Evolutionary conservation across 805 yeast species (phyloP).

Genomic region (Candida andamanensis): DNA sequence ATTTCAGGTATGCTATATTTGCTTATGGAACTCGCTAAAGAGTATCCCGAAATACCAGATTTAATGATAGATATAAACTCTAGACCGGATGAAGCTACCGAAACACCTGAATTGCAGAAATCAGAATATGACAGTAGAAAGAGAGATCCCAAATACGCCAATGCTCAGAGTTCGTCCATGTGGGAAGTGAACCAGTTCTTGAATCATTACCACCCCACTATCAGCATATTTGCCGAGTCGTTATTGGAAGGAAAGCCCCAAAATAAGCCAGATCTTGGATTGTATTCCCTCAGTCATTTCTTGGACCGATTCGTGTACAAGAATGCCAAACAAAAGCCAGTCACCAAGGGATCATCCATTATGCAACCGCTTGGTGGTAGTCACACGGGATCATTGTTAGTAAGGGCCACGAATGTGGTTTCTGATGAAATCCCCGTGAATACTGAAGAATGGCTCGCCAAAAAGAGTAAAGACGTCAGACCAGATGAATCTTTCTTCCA

Average conservation of each 20-base stretch:
- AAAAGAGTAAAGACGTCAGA: constrained; percentile 57
- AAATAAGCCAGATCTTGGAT: constrained; percentile 83
- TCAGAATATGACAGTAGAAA: constrained; percentile 72
- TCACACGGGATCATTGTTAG: constrained; percentile 64
- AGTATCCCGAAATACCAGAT: constrained; percentile 62
- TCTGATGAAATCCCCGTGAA: constrained; percentile 64
- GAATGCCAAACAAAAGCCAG: constrained; percentile 75
- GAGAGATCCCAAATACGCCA: constrained; percentile 90
- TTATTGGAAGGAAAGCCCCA: constrained; percentile 47
- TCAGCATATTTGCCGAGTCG: constrained; percentile 70
- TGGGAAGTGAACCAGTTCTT: constrained; percentile 82
- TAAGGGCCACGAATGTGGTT: constrained; percentile 49
- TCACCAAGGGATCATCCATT: constrained; percentile 81
- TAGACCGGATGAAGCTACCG: constrained; percentile 41
- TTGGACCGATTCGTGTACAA: constrained; percentile 93
- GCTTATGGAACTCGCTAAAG: constrained; percentile 61
- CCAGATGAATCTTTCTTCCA: constrained; percentile 89
- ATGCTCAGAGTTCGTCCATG: constrained; percentile 72
- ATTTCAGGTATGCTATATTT: constrained; percentile 77
- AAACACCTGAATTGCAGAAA: constrained; percentile 14
- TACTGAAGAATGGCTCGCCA: constrained; percentile 76
- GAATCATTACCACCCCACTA: constrained; percentile 89
- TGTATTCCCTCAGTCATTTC: constrained; percentile 84
- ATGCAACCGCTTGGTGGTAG: constrained; percentile 97
- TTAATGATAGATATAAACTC: constrained; percentile 48